Evolutionary conservation across 257 asterid genomes (phyloP), one percentile per base, ranked within the genome.

Genomic region (Nicotiana knightiana): DNA sequence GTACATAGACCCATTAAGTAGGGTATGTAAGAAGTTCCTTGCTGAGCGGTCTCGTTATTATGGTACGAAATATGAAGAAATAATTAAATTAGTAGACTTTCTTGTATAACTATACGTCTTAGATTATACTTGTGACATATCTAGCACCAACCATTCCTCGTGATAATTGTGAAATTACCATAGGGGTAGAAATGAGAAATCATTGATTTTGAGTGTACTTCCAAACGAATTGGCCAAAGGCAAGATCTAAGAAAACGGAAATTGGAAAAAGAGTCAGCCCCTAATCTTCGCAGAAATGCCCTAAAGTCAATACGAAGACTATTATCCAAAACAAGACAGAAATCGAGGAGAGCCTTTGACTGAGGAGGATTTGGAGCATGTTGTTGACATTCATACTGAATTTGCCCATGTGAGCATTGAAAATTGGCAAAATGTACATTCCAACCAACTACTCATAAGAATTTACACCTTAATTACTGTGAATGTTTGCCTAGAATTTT

Each of bases 341-440:
- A 75, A 75, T 51, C 15, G n/a, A 26, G 37, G 80, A 26, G 13
- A 51, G 63, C 0, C 10, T 15, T 75, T 8, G 80, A 75, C 80
- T 75, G 53, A 26, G 28, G 16, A 75, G 5, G 63, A 46, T 71
- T 71, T 71, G 39, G 39, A 75, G 80, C 17, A 28, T 26, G 63
- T 46, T 61, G 66, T 83, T 67, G 81, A 58, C 54, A 79, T 82
- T 51, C 21, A 79, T 12, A 32, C 82, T 79, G 82, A 61, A 79
- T 51, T 79, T 18, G 28, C 81, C 81, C 86, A 83, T 73, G 86
- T 83, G 83, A 59, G 18, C 3, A 67, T 83, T 82, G 81, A 83
- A 59, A 39, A 43, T 48, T 32, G 24, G 28, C 46, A 26, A 51
- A 51, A 28, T 26, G 63, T 17, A 13, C 43, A 12, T 61, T 6